Conservation (phyloP, 805 yeast genomes). For the Suhomyces faveliae region DNA sequence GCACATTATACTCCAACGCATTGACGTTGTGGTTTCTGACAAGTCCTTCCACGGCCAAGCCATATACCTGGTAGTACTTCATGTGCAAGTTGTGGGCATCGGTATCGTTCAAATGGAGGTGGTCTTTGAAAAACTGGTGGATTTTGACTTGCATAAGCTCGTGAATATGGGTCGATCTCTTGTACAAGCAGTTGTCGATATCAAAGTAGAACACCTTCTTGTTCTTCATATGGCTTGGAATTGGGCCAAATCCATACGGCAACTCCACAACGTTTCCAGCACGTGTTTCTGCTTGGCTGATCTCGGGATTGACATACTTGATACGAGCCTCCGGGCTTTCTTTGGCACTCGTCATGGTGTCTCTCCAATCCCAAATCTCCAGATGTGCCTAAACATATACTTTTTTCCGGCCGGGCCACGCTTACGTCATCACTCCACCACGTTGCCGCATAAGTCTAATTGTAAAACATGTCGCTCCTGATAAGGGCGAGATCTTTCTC, state of each 20-base stretch:
- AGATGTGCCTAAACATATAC: too few relatives aligned
- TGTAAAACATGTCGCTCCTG: slow-evolving; percentile 25
- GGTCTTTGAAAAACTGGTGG: slow-evolving; percentile 72
- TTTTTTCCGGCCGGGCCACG: background rate
- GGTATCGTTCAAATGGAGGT: slow-evolving; percentile 59
- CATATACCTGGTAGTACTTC: slow-evolving; percentile 80
- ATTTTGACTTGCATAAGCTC: slow-evolving; percentile 86
- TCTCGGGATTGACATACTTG: slow-evolving; percentile 26
- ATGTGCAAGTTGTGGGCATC: slow-evolving; percentile 73
- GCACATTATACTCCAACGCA: slow-evolving; percentile 81
- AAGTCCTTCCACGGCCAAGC: slow-evolving; percentile 90
- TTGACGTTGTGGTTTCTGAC: slow-evolving; percentile 69
- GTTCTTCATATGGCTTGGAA: slow-evolving; percentile 25
- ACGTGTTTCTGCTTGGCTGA: slow-evolving; percentile 7
- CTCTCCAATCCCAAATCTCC: too few relatives aligned
- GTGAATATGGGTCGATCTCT: slow-evolving; percentile 70
- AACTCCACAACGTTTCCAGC: slow-evolving; percentile 22
- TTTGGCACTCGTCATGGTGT: slow-evolving; percentile 1
- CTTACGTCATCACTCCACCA: background rate
- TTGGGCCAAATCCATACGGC: slow-evolving; percentile 35
- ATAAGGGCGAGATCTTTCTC: slow-evolving; percentile 20
- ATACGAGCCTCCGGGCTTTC: slow-evolving; percentile 7
- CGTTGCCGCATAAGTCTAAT: background rate
- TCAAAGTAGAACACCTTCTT: slow-evolving; percentile 71
- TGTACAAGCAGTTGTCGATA: slow-evolving; percentile 89